Conservation (phyloP, 176 grass and related monocot genomes). For the Eragrostis curvula region DNA sequence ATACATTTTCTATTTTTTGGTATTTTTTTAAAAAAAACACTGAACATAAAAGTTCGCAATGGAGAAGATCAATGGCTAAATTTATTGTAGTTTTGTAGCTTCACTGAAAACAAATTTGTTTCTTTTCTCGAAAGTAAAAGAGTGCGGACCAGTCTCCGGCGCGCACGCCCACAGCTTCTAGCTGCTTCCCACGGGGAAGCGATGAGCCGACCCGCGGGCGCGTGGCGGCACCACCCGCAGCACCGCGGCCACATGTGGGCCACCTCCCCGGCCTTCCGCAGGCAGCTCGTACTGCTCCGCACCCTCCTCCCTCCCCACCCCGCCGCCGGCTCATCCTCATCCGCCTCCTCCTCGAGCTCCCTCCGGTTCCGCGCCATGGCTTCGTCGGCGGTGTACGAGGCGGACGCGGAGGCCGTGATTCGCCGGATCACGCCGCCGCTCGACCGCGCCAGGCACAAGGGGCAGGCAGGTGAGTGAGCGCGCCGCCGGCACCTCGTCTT, state of each 20-base stretch:
- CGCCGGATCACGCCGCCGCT: constrained; percentile 77
- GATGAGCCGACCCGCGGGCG: constrained; percentile 33
- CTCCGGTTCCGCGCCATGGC: constrained; percentile 45
- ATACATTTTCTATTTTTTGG: too few relatives aligned
- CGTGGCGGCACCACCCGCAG: constrained; percentile 21
- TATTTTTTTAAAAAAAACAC: too few relatives aligned
- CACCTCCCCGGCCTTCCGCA: constrained; percentile 60
- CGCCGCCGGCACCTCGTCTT: neutral
- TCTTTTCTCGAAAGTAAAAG: neutral
- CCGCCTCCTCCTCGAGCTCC: neutral
- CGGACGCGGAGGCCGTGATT: constrained; percentile 74
- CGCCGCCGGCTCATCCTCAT: neutral
- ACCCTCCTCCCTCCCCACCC: constrained; percentile 28
- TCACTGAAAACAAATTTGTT: too few relatives aligned
- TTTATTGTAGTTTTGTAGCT: too few relatives aligned
- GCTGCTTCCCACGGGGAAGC: neutral
- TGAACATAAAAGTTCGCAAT: too few relatives aligned
- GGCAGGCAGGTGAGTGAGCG: constrained; percentile 69
- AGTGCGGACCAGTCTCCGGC: neutral
- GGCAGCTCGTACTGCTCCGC: constrained; percentile 71
- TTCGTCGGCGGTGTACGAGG: constrained; percentile 54
- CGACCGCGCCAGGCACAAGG: constrained; percentile 68
- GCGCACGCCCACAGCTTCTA: neutral
- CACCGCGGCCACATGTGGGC: constrained; percentile 64
- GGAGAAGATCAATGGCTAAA: too few relatives aligned